Conservation (phyloP, 108 stramenopile species). For the Skeletonema tropicum region DNA sequence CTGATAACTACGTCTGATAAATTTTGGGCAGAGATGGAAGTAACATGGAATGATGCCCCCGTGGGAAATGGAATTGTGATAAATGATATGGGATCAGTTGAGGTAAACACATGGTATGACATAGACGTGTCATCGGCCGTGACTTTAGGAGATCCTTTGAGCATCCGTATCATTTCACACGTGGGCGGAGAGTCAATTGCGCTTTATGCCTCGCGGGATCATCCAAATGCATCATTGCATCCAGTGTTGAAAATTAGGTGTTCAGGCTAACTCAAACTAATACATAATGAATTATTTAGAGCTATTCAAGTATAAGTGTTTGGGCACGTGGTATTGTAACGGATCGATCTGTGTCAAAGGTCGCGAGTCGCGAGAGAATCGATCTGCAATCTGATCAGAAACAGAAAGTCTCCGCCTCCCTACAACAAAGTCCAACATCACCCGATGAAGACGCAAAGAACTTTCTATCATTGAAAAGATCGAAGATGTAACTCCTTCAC, state of each 20-base stretch:
- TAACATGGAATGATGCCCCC: conserved; percentile 36
- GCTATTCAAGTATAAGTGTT: too few species aligned
- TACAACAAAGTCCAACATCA: too few species aligned
- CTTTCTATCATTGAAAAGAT: too few species aligned
- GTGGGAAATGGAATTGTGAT: conserved; percentile 31
- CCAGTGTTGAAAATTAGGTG: conserved; percentile 30
- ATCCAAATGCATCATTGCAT: conserved; percentile 17
- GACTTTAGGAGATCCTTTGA: conserved; percentile 23
- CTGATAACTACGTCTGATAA: conserved; percentile 26
- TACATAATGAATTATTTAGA: neutral
- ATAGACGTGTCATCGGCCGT: conserved; percentile 40
- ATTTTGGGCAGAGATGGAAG: conserved; percentile 23
- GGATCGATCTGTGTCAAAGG: too few species aligned
- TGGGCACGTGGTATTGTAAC: too few species aligned
- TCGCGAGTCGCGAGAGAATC: too few species aligned
- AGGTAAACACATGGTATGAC: conserved; percentile 28
- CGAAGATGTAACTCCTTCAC: too few species aligned
- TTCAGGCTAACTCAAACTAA: neutral
- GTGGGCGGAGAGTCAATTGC: conserved; percentile 11
- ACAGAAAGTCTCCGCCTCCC: too few species aligned
- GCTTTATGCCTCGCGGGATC: conserved; percentile 32
- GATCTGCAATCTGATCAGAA: too few species aligned
- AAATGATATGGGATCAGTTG: conserved; percentile 9
- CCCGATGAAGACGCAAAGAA: too few species aligned
- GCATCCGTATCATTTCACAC: conserved; percentile 22